Evolutionary conservation across 192 early-diverging fungal species (phyloP).

Genomic region (Hyaloraphidium curvatum): DNA sequence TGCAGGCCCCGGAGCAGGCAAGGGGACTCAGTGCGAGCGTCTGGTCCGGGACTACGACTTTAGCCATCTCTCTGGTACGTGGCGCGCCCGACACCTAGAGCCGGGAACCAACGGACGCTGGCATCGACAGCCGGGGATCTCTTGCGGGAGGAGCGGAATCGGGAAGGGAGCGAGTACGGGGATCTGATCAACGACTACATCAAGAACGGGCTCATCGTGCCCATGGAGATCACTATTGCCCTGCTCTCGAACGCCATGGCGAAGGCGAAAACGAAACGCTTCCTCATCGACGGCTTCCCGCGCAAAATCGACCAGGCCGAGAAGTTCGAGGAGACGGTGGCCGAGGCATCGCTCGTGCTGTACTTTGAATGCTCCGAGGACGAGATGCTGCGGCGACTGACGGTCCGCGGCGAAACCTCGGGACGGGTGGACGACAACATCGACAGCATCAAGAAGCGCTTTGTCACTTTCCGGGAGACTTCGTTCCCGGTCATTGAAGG

Average conservation of each 20-base stretch:
- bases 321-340: conserved; percentile 74
- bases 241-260: conserved; percentile 51
- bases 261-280: conserved; percentile 28
- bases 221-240: conserved; percentile 82
- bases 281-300: conserved; percentile 97
- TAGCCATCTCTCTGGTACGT: conserved; percentile 71
- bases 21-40: conserved; percentile 86
- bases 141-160: conserved; percentile 74
- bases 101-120: no score
- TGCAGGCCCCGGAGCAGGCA: conserved; percentile 50
- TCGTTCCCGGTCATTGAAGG: conserved; percentile 83
- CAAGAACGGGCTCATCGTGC: conserved; percentile 86
- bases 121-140: conserved; percentile 96
- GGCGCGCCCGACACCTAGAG: no score
- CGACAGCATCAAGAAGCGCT: conserved; percentile 89
- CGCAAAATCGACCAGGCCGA: conserved; percentile 79
- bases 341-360: conserved; percentile 48
- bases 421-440: conserved; percentile 90
- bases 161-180: conserved; percentile 63
- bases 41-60: conserved; percentile 80
- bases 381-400: conserved; percentile 68
- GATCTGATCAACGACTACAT: conserved; percentile 84
- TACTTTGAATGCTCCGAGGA: conserved; percentile 94
- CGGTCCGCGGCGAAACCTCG: conserved; percentile 86
- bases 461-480: conserved; percentile 63